Evolutionary conservation across 106 monocot species (phyloP).

Genomic region (Phalaenopsis aphrodite): DNA sequence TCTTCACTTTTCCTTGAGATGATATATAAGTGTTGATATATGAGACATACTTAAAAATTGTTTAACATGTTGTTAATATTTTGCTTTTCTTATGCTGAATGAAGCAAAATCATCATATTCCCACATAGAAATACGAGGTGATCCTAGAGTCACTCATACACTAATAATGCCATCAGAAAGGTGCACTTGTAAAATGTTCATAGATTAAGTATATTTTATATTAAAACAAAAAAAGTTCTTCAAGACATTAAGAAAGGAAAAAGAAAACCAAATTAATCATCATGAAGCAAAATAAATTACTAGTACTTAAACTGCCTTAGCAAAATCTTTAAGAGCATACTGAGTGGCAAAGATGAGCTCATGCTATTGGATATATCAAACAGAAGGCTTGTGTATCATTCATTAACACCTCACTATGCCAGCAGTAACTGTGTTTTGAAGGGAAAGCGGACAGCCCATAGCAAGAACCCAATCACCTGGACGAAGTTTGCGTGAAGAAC

Average conservation of each 20-base stretch:
- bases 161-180: neutral
- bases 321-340: neutral
- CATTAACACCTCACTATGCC: conserved; percentile 80
- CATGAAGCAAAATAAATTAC: neutral
- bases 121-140: neutral
- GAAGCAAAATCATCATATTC: neutral
- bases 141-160: neutral
- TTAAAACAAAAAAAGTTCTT: neutral
- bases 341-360: neutral
- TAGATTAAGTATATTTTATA: neutral
- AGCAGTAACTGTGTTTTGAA: conserved; percentile 86
- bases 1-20: neutral
- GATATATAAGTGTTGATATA: neutral
- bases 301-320: neutral
- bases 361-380: neutral
- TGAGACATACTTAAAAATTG: neutral
- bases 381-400: neutral
- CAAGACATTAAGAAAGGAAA: neutral
- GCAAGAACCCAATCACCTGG: conserved; percentile 93
- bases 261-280: neutral
- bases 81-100: neutral
- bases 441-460: conserved; percentile 77
- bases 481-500: conserved; percentile 55
- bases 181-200: neutral
- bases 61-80: neutral